Evolutionary conservation across 108 stramenopile species (phyloP), one percentile per base, ranked within the genome.

Genomic region (Heterococcus sp.): DNA sequence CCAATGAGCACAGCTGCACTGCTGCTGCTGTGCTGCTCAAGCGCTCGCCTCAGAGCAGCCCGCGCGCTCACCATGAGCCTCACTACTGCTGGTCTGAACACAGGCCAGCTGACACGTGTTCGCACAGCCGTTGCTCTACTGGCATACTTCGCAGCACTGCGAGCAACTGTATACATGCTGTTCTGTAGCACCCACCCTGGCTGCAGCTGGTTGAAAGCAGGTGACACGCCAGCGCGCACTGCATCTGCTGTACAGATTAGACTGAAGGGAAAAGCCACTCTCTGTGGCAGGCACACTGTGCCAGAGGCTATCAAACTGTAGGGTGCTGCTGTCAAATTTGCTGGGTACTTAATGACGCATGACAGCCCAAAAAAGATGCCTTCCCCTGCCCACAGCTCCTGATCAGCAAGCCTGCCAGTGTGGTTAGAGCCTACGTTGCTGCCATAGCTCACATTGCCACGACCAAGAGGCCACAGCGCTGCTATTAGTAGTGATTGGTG

Each of bases 371-470:
- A 87, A 92, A 98, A 89, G 32, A 92, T 86, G 2, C 97, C 97
- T 78, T 98, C 97, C 0, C 95, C 97, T 0, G 90, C 85, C 75
- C 89, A 75, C 27, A 87, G 82, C 87, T 96, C 95, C 79, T 96
- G 95, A 87, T 98, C 97, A 1, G 95, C 93, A 11, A 93, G 76
- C 2, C 95, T 85, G 3, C 94, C 95, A 0, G 97, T 98, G 82
- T 98, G 97, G 84, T 98, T 98, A 31, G 91, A 90, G 5, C 97
- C 97, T 11, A 96, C 92, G 75, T 96, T 96, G 37, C 83, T 85
- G 5, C 97, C 97, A 75, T 96, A 98, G 2, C 92, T 95, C 1
- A 98, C 93, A 85, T 98, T 95, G 21, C 95, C 95, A 63, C 95
- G 74, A 36, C 97, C 97, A 0, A 89, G 32, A 30, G 94, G 94